Evolutionary conservation across 2,329 filamentous ascomycete species (phyloP).

Genomic region (Paraphoma sp.): DNA sequence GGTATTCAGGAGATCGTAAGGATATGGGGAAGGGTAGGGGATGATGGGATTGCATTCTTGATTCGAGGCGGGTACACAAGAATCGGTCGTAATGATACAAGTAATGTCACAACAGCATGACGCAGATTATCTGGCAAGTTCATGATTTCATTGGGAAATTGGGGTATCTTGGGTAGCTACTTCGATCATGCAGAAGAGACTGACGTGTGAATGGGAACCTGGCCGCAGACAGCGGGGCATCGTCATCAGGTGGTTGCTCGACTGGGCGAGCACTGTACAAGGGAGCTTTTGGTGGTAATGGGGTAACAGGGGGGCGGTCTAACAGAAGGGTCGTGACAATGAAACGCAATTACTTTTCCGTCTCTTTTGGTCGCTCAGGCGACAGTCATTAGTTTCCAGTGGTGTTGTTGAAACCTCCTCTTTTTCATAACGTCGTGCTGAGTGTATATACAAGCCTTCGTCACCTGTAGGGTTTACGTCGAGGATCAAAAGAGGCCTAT

Average conservation of each 20-base stretch:
- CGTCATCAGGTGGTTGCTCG: constrained; percentile 17
- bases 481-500: constrained; percentile 62
- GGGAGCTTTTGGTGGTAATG: constrained; percentile 17
- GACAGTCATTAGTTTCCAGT: constrained; percentile 4
- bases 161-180: constrained; percentile 40
- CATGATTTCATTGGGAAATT: constrained; percentile 24
- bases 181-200: constrained; percentile 17
- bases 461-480: neutral
- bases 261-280: constrained; percentile 36
- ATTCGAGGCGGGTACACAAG: no score
- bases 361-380: constrained; percentile 18
- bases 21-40: no score
- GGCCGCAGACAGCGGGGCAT: neutral
- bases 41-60: no score
- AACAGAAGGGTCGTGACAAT: neutral
- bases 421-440: constrained; percentile 11
- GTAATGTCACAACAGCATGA: neutral
- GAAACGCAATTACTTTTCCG: constrained; percentile 20
- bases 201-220: constrained; percentile 6
- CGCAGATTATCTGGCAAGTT: neutral
- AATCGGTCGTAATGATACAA: no score
- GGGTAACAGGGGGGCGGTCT: constrained; percentile 9
- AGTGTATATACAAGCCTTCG: constrained; percentile 27
- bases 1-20: neutral
- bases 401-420: constrained; percentile 32